Conservation (phyloP, 1,139 yeast species). For the Debaryomyces sp. region DNA sequence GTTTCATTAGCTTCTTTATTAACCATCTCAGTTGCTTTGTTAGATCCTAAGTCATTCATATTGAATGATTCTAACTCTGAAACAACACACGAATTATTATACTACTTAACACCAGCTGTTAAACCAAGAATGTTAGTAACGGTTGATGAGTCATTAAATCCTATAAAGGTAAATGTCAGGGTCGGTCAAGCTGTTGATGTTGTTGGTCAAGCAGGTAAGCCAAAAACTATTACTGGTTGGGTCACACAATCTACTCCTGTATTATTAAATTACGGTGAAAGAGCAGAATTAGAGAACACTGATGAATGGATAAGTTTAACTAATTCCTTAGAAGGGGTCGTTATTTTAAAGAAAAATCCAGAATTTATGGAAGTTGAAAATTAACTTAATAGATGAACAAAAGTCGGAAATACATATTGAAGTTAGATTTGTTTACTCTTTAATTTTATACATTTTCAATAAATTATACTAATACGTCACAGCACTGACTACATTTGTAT, state of each 20-base stretch:
- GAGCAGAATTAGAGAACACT: constrained; percentile 90
- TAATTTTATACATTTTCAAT: constrained; percentile 1
- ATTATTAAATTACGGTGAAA: constrained; percentile 86
- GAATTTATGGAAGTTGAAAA: constrained; percentile 75
- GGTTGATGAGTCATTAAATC: constrained; percentile 83
- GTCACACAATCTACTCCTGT: constrained; percentile 99
- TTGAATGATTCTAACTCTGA: constrained; percentile 52
- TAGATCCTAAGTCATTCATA: constrained; percentile 78
- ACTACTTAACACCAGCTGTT: constrained; percentile 84
- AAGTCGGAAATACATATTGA: not conserved
- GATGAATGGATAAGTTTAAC: constrained; percentile 89
- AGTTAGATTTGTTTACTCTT: not conserved
- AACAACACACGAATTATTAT: constrained; percentile 76
- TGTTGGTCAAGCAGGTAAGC: constrained; percentile 98
- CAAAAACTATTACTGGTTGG: constrained; percentile 99
- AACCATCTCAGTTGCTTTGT: constrained; percentile 80
- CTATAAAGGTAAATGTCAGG: constrained; percentile 92
- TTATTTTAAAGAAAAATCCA: constrained; percentile 87
- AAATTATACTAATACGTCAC: constrained; percentile 1
- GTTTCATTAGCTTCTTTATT: constrained; percentile 89
- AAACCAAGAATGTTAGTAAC: constrained; percentile 94
- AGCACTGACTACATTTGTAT: not conserved
- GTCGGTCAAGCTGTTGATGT: constrained; percentile 99
- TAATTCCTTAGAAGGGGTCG: constrained; percentile 87
- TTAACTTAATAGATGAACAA: constrained; percentile 13